Percentiles rank a stretch among this genome's conserved stretches.
Conservation (phyloP, 2,329 filamentous ascomycete genomes). For the Verticillium longisporum region DNA sequence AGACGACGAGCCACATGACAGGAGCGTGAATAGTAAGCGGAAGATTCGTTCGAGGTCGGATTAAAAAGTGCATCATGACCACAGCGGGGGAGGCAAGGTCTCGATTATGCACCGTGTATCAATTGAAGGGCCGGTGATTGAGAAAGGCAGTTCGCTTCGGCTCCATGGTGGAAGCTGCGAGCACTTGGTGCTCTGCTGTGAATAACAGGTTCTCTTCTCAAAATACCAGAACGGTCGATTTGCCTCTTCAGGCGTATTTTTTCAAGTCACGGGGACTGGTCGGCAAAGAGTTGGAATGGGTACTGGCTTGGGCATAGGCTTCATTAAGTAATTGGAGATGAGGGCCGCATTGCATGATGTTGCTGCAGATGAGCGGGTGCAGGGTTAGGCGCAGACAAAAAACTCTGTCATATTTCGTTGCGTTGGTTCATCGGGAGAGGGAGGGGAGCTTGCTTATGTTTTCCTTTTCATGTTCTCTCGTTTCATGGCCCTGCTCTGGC, state of each 20-base stretch:
- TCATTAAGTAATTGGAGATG: background rate
- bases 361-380: background rate
- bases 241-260: background rate
- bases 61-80: background rate
- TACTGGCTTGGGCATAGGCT: background rate
- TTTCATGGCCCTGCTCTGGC: background rate
- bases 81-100: background rate
- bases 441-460: background rate
- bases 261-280: background rate
- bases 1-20: slow-evolving; percentile 24
- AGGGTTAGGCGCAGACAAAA: background rate
- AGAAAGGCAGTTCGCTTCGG: background rate
- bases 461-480: background rate
- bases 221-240: background rate
- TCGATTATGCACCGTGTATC: background rate
- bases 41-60: slow-evolving; percentile 6
- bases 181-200: no score
- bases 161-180: background rate
- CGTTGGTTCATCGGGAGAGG: background rate
- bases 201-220: background rate
- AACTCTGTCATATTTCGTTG: background rate
- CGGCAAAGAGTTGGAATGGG: no score
- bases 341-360: background rate
- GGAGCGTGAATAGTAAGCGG: slow-evolving; percentile 1
- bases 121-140: background rate